Base-by-base conservation (phyloP, 352 stramenopile genomes). In the Pythium aquatile region DNA sequence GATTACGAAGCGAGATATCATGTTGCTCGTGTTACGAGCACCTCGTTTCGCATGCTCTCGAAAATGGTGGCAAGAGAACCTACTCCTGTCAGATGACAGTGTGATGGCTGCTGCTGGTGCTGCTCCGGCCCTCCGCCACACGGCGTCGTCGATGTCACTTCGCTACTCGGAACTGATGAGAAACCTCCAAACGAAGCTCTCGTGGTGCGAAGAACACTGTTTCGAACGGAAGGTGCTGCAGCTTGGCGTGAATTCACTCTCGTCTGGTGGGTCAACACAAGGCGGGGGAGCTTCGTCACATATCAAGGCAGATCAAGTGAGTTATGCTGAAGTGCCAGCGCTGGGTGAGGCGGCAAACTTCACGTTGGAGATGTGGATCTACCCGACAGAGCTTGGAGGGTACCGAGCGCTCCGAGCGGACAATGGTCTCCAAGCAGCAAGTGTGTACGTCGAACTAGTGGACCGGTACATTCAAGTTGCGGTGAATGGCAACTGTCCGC, bases 341-440 rank as follows among this genome's bases (percentile, higher is more conserved):
- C 64, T 94, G 8, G 86, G 86, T 8, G 74, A 87, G 53, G 70
- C 79, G 5, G 69, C 70, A 7, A 77, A 91, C 52, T 93, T 93
- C 55, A 88, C 79, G 5, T 61, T 96, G 14, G 87, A 96, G 61
- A 77, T 92, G 63, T 96, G 87, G 87, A 71, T 96, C 5, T 86
- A 78, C 53, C 81, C 87, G 10, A 78, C 70, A 3, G 83, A 93
- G 33, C 64, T 94, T 9, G 61, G 59, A 0, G 84, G 81, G 2
- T 93, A 80, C 52, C 74, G 83, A 62, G 81, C 81, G 3, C 74
- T 96, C 20, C 73, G 85, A 58, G 88, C 76, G 17, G 85, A 96
- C 48, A 89, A 93, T 56, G 84, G 83, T 4, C 76, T 93, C 61
- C 72, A 84, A 49, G 70, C 60, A 55, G 83, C 85, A 1, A 91